phyloP scores from a whole-genome alignment of 192 early-diverging fungal genomes.

The Lobosporangium transversale region DNA sequence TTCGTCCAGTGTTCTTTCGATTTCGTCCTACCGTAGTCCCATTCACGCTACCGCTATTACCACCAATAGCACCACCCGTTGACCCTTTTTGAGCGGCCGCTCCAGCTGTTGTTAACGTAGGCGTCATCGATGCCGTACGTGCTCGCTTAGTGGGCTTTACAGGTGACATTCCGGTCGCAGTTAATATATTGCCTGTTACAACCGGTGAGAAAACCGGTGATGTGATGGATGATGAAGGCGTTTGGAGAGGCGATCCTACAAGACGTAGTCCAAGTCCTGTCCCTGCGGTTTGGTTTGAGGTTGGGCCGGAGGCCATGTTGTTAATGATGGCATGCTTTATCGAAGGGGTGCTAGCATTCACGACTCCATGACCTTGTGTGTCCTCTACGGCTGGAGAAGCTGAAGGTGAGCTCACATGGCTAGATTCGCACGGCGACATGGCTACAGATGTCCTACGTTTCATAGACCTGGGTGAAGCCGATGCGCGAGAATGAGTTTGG shows the following conservation, averaged over 20 bases:
- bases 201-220: constrained; percentile 20
- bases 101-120: constrained; percentile 9
- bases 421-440: constrained; percentile 23
- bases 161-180: background rate
- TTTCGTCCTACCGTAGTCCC: background rate
- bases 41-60: background rate
- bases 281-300: background rate
- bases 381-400: constrained; percentile 25
- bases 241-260: constrained; percentile 15
- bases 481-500: constrained; percentile 10
- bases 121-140: constrained; percentile 35
- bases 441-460: constrained; percentile 42
- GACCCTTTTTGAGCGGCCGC: background rate
- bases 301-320: background rate
- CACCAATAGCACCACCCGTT: background rate
- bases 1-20: constrained; percentile 26
- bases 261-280: constrained; percentile 20
- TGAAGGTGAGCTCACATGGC: constrained; percentile 6
- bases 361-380: background rate
- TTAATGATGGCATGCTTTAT: constrained; percentile 5
- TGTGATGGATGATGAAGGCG: constrained; percentile 14
- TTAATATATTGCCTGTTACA: background rate
- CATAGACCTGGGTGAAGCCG: constrained; percentile 31
- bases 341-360: background rate
- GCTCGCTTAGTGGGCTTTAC: constrained; percentile 24